phyloP scores from a whole-genome alignment of 768 basidiomycete species.

The Trametes maxima region DNA sequence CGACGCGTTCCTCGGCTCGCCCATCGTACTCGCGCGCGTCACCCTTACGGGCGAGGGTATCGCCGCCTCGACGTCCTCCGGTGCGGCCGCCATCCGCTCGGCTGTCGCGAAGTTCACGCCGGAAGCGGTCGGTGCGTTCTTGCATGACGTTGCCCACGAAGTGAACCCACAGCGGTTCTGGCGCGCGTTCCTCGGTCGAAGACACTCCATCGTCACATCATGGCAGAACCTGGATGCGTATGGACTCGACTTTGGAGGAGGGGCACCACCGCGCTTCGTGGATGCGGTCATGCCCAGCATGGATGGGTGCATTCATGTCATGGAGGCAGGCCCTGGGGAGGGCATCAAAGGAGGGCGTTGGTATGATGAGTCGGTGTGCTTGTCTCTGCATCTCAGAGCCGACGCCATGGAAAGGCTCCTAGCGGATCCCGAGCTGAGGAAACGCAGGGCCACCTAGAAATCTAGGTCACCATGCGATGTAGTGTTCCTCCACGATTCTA shows the following conservation, averaged over 20 bases:
- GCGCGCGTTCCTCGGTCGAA: conserved; percentile 38
- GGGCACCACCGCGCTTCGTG: conserved; percentile 30
- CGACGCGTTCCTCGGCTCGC: conserved; percentile 37
- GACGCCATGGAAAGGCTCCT: conserved; percentile 8
- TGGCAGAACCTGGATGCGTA: conserved; percentile 39
- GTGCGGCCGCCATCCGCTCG: conserved; percentile 32
- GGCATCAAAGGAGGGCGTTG: background rate
- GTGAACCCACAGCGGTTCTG: conserved; percentile 36
- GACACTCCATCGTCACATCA: conserved; percentile 38
- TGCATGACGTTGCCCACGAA: conserved; percentile 40
- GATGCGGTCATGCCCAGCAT: conserved; percentile 37
- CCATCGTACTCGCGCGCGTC: conserved; percentile 34
- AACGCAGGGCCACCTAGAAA: background rate
- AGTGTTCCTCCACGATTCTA: background rate
- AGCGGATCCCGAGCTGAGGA: conserved; percentile 3
- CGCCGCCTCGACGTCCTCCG: conserved; percentile 13
- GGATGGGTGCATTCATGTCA: conserved; percentile 39
- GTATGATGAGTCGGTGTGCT: conserved; percentile 19
- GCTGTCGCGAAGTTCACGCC: conserved; percentile 32
- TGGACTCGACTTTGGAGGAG: conserved; percentile 38
- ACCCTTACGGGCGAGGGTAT: conserved; percentile 17
- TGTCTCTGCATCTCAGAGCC: conserved; percentile 10
- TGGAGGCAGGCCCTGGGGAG: conserved; percentile 29
- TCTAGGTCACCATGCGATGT: background rate
- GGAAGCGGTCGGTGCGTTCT: conserved; percentile 31